A percentile compares a stretch with the other conserved stretches of the same genome.
phyloP scores from a whole-genome alignment of 2,329 filamentous ascomycete genomes.

The Tolypocladium ovalisporum region DNA sequence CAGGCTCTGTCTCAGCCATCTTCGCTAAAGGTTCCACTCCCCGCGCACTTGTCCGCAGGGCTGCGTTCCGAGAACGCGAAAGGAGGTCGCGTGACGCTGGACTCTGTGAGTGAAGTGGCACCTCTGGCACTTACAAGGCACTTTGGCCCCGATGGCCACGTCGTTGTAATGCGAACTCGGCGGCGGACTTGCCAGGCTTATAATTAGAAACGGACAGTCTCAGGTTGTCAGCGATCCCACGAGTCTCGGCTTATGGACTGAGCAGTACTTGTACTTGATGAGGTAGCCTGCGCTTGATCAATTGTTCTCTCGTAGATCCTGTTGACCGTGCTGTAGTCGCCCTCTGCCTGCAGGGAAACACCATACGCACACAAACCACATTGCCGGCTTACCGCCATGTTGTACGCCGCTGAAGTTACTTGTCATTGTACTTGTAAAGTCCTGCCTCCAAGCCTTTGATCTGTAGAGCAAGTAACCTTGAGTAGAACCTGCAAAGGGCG shows the following conservation, averaged over 20 bases:
- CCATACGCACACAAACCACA: not conserved
- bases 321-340: too few species aligned
- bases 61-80: not conserved
- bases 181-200: not conserved
- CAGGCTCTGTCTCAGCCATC: not conserved
- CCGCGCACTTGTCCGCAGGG: too few species aligned
- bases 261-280: too few species aligned
- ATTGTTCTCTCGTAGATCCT: too few species aligned
- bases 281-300: too few species aligned
- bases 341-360: too few species aligned
- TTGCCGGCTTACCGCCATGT: not conserved
- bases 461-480: constrained; percentile 40
- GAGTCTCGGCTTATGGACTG: too few species aligned
- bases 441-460: constrained; percentile 35
- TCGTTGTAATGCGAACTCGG: too few species aligned
- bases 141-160: not conserved
- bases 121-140: not conserved
- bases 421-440: constrained; percentile 21
- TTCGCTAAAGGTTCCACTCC: not conserved
- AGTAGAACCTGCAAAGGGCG: constrained; percentile 50
- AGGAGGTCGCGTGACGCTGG: not conserved
- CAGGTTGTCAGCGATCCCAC: too few species aligned
- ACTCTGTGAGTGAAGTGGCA: not conserved
- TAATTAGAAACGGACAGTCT: not conserved
- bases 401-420: constrained; percentile 10